These are phyloP conservation scores for Saccharomyces hybrid DNA, from an alignment of 1,139 yeast species.

Conservation along the genomic window DNA sequence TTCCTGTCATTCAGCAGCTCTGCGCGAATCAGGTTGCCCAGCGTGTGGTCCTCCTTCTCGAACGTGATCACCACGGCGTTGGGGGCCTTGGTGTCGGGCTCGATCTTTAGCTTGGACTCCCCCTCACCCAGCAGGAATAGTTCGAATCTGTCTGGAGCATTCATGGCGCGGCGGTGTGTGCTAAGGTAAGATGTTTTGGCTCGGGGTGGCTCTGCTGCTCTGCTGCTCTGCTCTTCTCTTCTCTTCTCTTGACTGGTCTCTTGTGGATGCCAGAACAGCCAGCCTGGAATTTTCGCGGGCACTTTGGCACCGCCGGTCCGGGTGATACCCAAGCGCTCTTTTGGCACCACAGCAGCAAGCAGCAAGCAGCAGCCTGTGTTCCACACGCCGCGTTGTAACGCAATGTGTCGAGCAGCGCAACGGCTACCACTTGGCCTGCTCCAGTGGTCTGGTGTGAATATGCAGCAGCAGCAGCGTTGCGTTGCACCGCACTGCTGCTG, in stretches of 20 bases:
- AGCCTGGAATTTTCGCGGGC: neutral
- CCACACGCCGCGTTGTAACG: too few relatives aligned
- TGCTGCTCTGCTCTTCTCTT: neutral
- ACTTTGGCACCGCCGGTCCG: neutral
- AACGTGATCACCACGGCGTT: slow-evolving; percentile 88
- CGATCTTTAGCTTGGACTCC: slow-evolving; percentile 77
- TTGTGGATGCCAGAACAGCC: neutral
- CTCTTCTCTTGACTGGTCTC: neutral
- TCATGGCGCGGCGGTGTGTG: slow-evolving; percentile 43
- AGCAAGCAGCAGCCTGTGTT: too few relatives aligned
- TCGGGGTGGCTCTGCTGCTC: neutral
- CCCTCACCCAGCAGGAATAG: slow-evolving; percentile 96
- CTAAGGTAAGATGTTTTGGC: neutral
- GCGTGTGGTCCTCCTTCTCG: slow-evolving; percentile 95
- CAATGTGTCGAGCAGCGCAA: too few relatives aligned
- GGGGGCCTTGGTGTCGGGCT: slow-evolving; percentile 92
- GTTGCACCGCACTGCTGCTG: neutral
- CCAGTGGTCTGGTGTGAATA: too few relatives aligned
- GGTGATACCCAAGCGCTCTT: neutral
- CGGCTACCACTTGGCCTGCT: too few relatives aligned
- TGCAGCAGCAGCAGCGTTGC: too few relatives aligned
- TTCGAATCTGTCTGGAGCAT: slow-evolving; percentile 98
- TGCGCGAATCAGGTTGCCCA: slow-evolving; percentile 81
- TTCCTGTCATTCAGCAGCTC: slow-evolving; percentile 79
- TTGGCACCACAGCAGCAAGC: too few relatives aligned